Evolutionary conservation across 306 rosid species (phyloP).

Genomic region (Astragalus membranaceus): DNA sequence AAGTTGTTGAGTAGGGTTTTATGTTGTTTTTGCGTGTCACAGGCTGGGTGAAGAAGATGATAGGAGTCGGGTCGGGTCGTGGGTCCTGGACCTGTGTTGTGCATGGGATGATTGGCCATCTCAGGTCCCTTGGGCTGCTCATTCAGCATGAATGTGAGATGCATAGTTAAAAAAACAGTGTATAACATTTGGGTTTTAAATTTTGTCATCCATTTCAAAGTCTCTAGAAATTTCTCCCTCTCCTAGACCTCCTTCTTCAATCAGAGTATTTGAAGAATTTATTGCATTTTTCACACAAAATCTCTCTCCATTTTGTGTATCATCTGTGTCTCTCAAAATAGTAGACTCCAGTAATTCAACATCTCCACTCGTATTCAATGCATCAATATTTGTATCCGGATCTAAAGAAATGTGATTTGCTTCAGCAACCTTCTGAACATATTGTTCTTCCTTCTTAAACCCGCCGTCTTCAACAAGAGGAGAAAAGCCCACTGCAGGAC

Average conservation of each 20-base stretch:
- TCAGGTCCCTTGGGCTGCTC: no score
- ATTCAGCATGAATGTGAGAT: no score
- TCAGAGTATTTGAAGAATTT: slow-evolving; percentile 15
- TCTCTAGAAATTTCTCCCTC: slow-evolving; percentile 83
- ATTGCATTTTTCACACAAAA: background rate
- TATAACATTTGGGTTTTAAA: no score
- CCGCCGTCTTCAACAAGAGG: slow-evolving; percentile 25
- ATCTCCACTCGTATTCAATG: slow-evolving; percentile 13
- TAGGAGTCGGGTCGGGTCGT: no score
- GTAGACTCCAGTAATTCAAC: background rate
- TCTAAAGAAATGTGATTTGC: slow-evolving; percentile 14
- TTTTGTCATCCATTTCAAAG: slow-evolving; percentile 16
- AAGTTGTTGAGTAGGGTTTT: no score
- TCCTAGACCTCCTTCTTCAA: slow-evolving; percentile 43
- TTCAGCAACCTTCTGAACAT: slow-evolving; percentile 22
- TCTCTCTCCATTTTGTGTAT: slow-evolving; percentile 16
- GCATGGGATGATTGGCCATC: no score
- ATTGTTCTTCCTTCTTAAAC: slow-evolving; percentile 23
- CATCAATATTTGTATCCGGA: slow-evolving; percentile 11
- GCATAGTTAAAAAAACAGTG: no score
- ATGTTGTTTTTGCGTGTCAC: no score
- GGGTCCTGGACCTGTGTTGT: no score
- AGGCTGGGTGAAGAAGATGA: no score
- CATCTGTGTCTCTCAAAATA: slow-evolving; percentile 2
- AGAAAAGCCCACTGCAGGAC: background rate